Percentiles rank a stretch among this genome's conserved stretches.
Evolutionary conservation across 2,329 filamentous ascomycete genomes (phyloP).

Genomic region (Scytalidium sp.): DNA sequence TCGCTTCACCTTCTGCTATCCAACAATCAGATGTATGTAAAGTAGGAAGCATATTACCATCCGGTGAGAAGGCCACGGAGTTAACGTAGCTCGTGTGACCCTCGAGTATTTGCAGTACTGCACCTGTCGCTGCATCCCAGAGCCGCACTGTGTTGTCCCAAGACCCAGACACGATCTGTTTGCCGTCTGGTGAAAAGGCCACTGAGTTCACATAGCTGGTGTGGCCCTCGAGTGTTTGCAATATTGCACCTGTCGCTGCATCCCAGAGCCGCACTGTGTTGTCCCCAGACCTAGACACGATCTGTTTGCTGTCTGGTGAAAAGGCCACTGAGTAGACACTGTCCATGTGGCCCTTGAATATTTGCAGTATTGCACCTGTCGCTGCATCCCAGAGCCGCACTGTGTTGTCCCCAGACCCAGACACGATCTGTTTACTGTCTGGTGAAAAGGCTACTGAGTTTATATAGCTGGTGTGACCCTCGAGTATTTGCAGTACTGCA

Average conservation of each 20-base stretch:
- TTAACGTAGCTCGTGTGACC: slow-evolving; percentile 6
- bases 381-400: slow-evolving; percentile 4
- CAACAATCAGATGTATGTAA: slow-evolving; percentile 4
- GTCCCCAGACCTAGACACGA: slow-evolving; percentile 3
- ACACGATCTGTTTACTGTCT: slow-evolving; percentile 6
- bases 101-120: slow-evolving; percentile 4
- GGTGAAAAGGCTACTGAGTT: slow-evolving; percentile 6
- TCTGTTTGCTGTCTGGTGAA: slow-evolving; percentile 8
- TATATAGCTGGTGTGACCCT: slow-evolving; percentile 5
- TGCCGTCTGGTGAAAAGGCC: slow-evolving; percentile 1
- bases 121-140: slow-evolving; percentile 4
- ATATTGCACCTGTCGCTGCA: no score
- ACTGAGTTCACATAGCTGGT: background rate
- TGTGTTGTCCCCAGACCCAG: slow-evolving; percentile 1
- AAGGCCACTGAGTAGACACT: slow-evolving; percentile 3
- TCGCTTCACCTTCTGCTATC: background rate
- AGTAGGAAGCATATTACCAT: slow-evolving; percentile 3
- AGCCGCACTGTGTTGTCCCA: slow-evolving; percentile 3
- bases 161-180: slow-evolving; percentile 1
- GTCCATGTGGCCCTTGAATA: no score
- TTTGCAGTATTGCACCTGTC: slow-evolving; percentile 6
- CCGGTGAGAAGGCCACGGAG: slow-evolving; percentile 1
- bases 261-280: slow-evolving; percentile 2
- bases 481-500: slow-evolving; percentile 2
- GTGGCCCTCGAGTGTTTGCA: no score